Percentiles rank a stretch among this genome's conserved stretches.
These are phyloP conservation scores for Globisporangium cylindrosporum DNA, from an alignment of 352 stramenopile genomes.

Conservation along the genomic window DNA sequence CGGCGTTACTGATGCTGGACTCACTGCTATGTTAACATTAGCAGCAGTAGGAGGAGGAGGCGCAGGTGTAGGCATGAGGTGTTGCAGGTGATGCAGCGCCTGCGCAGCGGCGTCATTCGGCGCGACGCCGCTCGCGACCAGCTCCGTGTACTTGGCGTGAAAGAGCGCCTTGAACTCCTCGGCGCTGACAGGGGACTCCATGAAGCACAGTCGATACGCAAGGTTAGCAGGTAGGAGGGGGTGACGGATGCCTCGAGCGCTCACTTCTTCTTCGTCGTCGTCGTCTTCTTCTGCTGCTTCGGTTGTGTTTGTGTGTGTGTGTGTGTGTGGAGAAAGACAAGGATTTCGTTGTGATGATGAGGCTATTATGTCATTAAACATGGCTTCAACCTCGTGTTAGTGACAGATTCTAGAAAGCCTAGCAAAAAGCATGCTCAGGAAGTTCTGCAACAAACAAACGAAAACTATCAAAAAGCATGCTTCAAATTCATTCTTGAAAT, in stretches of 20 bases:
- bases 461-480: neutral
- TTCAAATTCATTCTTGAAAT: neutral
- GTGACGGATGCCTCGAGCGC: neutral
- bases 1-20: neutral
- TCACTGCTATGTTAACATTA: neutral
- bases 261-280: neutral
- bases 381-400: constrained; percentile 1
- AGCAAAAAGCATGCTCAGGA: neutral
- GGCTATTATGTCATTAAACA: neutral
- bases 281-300: neutral
- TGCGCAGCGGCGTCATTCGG: constrained; percentile 61
- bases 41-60: neutral
- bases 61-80: constrained; percentile 15
- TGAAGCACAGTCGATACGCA: neutral
- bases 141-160: constrained; percentile 44
- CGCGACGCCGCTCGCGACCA: constrained; percentile 45
- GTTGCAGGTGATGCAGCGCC: constrained; percentile 54
- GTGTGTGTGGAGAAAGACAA: neutral
- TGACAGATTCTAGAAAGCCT: constrained; percentile 5
- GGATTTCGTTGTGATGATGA: neutral
- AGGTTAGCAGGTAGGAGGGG: neutral
- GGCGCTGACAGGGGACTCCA: constrained; percentile 9
- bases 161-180: constrained; percentile 45
- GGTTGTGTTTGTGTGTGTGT: neutral
- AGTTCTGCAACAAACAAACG: too few species aligned